Evolutionary conservation across 2,329 filamentous ascomycete species (phyloP), one percentile per base, ranked within the genome.

Genomic region (Sphaceloma murrayae): DNA sequence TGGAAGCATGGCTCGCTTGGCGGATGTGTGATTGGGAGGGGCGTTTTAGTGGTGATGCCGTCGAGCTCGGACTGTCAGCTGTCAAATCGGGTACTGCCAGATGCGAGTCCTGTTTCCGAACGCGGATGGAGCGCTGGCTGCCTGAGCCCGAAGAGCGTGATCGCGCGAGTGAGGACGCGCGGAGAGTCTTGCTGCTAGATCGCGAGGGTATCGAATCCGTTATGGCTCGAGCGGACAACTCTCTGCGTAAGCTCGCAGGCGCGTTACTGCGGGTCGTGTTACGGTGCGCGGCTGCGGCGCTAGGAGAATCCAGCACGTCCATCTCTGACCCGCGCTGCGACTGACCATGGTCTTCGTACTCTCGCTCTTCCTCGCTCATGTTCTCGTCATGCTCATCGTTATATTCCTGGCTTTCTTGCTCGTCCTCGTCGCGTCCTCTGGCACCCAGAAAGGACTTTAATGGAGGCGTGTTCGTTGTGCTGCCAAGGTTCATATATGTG

Each of bases 1-100:
- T 77, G n/a, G 75, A 73, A 18, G 74, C 69, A 53, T 77, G 68
- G 47, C 72, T 72, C 2, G 70, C 70, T 53, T 74, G 68, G 16
- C 76, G 70, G 51, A 67, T 71, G 13, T 66, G 68, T 19, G 78
- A 54, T 54, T 72, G 77, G 51, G 69, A 73, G 5, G 76, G 75
- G 45, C 75, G 65, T 51, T 64, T 69, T 8, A 45, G 31, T 8
- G 30, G 30, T 30, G 42, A 34, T 2, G 22, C 22, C 9, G 29
- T 45, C 5, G 42, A 34, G 11, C 14, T 6, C 2, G 42, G 42
- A n/a, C 30, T 43, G 59, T 55, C 10, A 59, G 40, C 19, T 52
- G 50, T 13, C 34, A 49, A 33, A 46, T 53, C 10, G 54, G 52
- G 53, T 48, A 30, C 48, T 50, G 22, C 45, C 46, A 32, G 46